Conservation (phyloP, 1,284 basidiomycete species). For the Tilletia setariae region DNA sequence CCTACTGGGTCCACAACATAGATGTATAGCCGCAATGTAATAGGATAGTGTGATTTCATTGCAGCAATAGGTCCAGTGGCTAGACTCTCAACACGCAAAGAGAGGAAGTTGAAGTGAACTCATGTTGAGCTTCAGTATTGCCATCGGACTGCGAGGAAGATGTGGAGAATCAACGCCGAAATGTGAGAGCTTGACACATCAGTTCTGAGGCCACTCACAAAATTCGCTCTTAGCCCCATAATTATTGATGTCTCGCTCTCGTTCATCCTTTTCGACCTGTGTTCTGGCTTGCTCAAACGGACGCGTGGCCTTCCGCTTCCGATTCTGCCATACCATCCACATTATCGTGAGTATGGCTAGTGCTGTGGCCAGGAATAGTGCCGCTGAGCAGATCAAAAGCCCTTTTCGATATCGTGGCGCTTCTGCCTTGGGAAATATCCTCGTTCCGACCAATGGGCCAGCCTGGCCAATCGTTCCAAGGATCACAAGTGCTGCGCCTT, state of each 20-base stretch:
- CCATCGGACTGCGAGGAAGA: too few relatives aligned
- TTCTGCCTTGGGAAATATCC: constrained; percentile 36
- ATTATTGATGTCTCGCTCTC: neutral
- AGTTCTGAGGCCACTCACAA: neutral
- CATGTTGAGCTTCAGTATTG: too few relatives aligned
- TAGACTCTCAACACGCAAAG: too few relatives aligned
- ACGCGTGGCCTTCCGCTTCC: neutral
- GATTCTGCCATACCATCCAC: neutral
- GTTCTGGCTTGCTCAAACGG: neutral
- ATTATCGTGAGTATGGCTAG: neutral
- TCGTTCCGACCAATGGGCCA: constrained; percentile 40
- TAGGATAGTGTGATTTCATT: too few relatives aligned
- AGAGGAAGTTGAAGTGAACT: too few relatives aligned
- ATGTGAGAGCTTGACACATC: too few relatives aligned
- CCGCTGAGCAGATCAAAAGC: constrained; percentile 30
- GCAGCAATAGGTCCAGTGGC: too few relatives aligned
- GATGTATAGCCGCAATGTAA: too few relatives aligned
- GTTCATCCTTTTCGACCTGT: neutral
- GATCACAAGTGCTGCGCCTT: constrained; percentile 37
- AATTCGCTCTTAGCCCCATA: neutral
- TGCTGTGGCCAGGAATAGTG: constrained; percentile 26
- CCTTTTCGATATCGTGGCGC: constrained; percentile 40
- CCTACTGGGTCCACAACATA: too few relatives aligned
- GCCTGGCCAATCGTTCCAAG: constrained; percentile 47
- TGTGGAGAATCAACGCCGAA: too few relatives aligned